These are phyloP conservation scores for Diutina siamensis DNA, from an alignment of 1,139 yeast genomes.

Conservation along the genomic window DNA sequence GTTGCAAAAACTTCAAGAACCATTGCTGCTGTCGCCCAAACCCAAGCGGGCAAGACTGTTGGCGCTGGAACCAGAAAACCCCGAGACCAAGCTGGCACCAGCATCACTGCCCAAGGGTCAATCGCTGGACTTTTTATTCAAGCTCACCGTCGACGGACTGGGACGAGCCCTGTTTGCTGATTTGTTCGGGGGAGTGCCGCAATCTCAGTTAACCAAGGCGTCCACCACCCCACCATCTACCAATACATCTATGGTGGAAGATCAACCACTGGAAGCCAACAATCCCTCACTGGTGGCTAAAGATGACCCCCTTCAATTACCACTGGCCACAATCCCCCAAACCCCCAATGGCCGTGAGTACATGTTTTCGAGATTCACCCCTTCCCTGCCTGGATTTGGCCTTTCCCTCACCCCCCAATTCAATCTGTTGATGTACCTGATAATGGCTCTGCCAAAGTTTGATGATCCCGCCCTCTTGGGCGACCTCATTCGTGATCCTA, in stretches of 20 bases:
- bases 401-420: constrained; percentile 28
- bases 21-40: not conserved
- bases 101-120: not conserved
- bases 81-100: not conserved
- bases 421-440: constrained; percentile 31
- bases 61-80: not conserved
- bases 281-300: not conserved
- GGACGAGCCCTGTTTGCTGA: constrained; percentile 5
- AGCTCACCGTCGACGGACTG: constrained; percentile 3
- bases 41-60: not conserved
- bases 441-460: constrained; percentile 17
- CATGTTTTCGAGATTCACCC: constrained; percentile 4
- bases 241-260: not conserved
- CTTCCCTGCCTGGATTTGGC: constrained; percentile 16
- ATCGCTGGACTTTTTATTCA: constrained; percentile 1
- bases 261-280: not conserved
- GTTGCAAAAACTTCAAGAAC: not conserved
- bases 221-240: not conserved
- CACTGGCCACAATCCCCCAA: constrained; percentile 8
- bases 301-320: constrained; percentile 3
- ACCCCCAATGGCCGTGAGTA: constrained; percentile 7
- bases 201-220: not conserved
- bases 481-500: not conserved
- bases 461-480: not conserved
- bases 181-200: not conserved